phyloP scores from a whole-genome alignment of 805 yeast species.

The Wickerhamomyces bovis region DNA sequence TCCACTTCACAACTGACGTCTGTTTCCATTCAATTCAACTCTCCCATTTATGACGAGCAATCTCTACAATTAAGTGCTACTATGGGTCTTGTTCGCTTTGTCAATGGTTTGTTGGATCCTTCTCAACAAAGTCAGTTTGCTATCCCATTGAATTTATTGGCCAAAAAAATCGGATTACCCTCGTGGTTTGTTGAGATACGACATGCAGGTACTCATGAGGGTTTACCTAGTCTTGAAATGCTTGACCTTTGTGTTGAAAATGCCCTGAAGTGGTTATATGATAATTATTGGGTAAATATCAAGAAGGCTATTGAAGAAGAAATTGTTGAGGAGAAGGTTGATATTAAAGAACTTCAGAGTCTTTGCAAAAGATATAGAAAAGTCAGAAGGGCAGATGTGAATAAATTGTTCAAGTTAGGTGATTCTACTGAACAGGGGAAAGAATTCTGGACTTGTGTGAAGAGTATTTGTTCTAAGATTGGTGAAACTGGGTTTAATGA shows the following conservation, averaged over 20 bases:
- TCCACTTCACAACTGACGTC: slow-evolving; percentile 14
- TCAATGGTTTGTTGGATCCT: slow-evolving; percentile 87
- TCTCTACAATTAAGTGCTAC: slow-evolving; percentile 22
- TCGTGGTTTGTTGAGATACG: slow-evolving; percentile 81
- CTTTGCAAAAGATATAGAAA: slow-evolving; percentile 43
- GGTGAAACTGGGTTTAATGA: slow-evolving; percentile 20
- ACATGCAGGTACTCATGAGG: slow-evolving; percentile 89
- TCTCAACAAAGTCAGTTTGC: slow-evolving; percentile 75
- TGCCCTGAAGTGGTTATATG: slow-evolving; percentile 73
- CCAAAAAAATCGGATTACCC: slow-evolving; percentile 64
- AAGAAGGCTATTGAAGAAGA: slow-evolving; percentile 10
- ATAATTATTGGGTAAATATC: slow-evolving; percentile 59
- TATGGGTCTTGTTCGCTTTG: slow-evolving; percentile 77
- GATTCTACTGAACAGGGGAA: slow-evolving; percentile 36
- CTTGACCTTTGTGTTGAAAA: slow-evolving; percentile 51
- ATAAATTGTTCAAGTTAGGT: slow-evolving; percentile 33
- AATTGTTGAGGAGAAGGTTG: slow-evolving; percentile 19
- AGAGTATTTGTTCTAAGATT: slow-evolving; percentile 15
- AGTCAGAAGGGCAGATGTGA: slow-evolving; percentile 40
- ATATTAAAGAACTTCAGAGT: slow-evolving; percentile 28
- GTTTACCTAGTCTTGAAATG: slow-evolving; percentile 63
- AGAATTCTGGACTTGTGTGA: slow-evolving; percentile 37
- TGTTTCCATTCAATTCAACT: slow-evolving; percentile 1
- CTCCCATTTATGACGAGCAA: neutral
- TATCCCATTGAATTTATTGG: slow-evolving; percentile 70